Evolutionary conservation across 208 protist species (phyloP).

Genomic region (Eutreptiella sp.): DNA sequence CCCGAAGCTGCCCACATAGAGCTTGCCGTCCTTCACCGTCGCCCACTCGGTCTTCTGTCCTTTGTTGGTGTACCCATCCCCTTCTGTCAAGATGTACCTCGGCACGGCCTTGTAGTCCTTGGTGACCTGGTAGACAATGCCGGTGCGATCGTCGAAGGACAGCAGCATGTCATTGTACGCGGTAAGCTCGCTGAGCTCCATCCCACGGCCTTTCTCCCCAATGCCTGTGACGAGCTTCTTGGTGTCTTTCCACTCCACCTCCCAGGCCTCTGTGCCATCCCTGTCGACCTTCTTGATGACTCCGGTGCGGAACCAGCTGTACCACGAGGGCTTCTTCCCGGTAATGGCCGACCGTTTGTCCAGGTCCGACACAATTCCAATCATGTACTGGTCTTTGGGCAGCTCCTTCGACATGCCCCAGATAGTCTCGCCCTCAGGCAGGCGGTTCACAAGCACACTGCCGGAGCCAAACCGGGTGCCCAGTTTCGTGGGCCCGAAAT

Average conservation of each 20-base stretch:
- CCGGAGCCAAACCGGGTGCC: too few species aligned
- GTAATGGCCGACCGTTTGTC: slow-evolving; percentile 27
- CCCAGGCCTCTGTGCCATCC: too few species aligned
- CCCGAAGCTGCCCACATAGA: slow-evolving; percentile 48
- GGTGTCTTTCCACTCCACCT: not conserved
- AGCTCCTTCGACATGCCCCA: too few species aligned
- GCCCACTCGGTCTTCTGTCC: slow-evolving; percentile 50
- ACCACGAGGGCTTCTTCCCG: not conserved
- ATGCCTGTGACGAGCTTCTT: not conserved
- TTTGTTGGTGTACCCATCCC: slow-evolving; percentile 36
- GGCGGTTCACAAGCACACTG: too few species aligned
- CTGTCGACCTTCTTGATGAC: slow-evolving; percentile 26
- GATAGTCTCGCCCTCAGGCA: too few species aligned
- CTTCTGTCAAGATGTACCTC: slow-evolving; percentile 32
- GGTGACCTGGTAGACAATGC: slow-evolving; percentile 38
- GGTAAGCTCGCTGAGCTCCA: slow-evolving; percentile 44
- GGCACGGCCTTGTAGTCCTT: slow-evolving; percentile 25
- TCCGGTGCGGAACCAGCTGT: slow-evolving; percentile 1
- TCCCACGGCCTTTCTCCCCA: slow-evolving; percentile 36
- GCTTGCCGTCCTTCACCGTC: slow-evolving; percentile 41
- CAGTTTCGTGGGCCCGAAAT: too few species aligned
- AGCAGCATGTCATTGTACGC: slow-evolving; percentile 40
- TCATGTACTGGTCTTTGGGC: not conserved
- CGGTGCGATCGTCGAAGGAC: slow-evolving; percentile 43
- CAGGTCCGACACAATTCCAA: slow-evolving; percentile 23